phyloP scores from a whole-genome alignment of 2,329 filamentous ascomycete species.

The Penicillium paneum region DNA sequence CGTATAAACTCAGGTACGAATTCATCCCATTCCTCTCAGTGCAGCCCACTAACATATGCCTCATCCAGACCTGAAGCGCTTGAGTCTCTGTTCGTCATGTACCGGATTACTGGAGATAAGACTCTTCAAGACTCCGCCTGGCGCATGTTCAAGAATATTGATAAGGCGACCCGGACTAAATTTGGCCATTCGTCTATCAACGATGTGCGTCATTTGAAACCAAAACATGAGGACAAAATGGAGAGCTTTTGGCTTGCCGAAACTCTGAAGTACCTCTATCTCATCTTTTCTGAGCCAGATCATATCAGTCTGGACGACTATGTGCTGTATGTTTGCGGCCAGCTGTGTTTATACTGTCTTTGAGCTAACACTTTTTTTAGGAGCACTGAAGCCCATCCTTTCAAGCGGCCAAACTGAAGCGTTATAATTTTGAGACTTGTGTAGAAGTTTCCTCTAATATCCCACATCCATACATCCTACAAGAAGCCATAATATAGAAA shows the following conservation, averaged over 20 bases:
- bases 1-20: conserved; percentile 33
- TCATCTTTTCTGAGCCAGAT: conserved; percentile 44
- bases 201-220: conserved; percentile 37
- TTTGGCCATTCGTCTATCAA: conserved; percentile 45
- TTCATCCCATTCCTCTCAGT: neutral
- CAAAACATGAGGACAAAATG: conserved; percentile 40
- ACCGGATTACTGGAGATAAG: conserved; percentile 57
- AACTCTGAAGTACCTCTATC: conserved; percentile 46
- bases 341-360: neutral
- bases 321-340: conserved; percentile 36
- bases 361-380: conserved; percentile 16
- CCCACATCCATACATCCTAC: no score
- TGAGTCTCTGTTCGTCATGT: conserved; percentile 60
- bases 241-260: conserved; percentile 48
- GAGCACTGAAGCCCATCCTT: conserved; percentile 44
- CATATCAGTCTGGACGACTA: conserved; percentile 44
- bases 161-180: conserved; percentile 42
- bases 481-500: neutral
- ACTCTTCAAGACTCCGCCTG: conserved; percentile 47
- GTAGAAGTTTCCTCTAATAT: neutral
- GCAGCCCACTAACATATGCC: neutral
- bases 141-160: conserved; percentile 50
- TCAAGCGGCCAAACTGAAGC: conserved; percentile 24
- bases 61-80: conserved; percentile 53
- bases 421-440: neutral